Percentiles rank a stretch among this genome's conserved stretches.
Evolutionary conservation across 805 yeast genomes (phyloP).

Genomic region (Torulaspora microellipsoides): DNA sequence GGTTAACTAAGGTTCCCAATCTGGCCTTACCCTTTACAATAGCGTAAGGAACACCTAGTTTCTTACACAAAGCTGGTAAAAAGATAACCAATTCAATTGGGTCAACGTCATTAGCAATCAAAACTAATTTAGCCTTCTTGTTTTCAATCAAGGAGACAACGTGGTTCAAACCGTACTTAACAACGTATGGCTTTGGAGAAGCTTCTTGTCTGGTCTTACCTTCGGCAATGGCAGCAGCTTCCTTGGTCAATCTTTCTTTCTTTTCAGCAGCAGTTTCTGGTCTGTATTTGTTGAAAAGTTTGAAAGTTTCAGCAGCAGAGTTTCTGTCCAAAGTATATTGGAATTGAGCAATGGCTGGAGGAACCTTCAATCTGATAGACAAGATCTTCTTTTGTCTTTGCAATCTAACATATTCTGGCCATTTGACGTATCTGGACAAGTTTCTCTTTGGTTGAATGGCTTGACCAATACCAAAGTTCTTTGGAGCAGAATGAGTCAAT

Average conservation of each 20-base stretch:
- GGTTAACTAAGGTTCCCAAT: slow-evolving; percentile 95
- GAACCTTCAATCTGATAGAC: slow-evolving; percentile 94
- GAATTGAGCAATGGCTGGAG: slow-evolving; percentile 97
- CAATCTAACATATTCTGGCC: slow-evolving; percentile 98
- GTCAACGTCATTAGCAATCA: slow-evolving; percentile 98
- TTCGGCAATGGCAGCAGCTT: slow-evolving; percentile 98
- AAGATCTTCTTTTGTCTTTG: slow-evolving; percentile 99
- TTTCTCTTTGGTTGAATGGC: slow-evolving; percentile 91
- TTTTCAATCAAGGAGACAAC: slow-evolving; percentile 95
- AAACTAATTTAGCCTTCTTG: slow-evolving; percentile 97
- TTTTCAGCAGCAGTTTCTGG: slow-evolving; percentile 97
- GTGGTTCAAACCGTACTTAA: slow-evolving; percentile 98
- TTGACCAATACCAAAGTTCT: slow-evolving; percentile 96
- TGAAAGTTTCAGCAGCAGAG: slow-evolving; percentile 96
- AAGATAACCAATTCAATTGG: slow-evolving; percentile 96
- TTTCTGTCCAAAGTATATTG: slow-evolving; percentile 95
- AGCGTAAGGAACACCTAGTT: slow-evolving; percentile 99
- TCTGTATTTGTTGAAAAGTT: slow-evolving; percentile 97
- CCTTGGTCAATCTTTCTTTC: slow-evolving; percentile 98
- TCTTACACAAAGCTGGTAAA: slow-evolving; percentile 98
- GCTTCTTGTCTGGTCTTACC: slow-evolving; percentile 97
- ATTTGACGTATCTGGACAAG: slow-evolving; percentile 94
- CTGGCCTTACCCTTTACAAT: slow-evolving; percentile 98
- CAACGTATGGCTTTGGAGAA: slow-evolving; percentile 93
- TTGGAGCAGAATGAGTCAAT: slow-evolving; percentile 82